These are phyloP conservation scores for Salvia miltiorrhiza DNA, from an alignment of 257 asterid species.

Conservation along the genomic window DNA sequence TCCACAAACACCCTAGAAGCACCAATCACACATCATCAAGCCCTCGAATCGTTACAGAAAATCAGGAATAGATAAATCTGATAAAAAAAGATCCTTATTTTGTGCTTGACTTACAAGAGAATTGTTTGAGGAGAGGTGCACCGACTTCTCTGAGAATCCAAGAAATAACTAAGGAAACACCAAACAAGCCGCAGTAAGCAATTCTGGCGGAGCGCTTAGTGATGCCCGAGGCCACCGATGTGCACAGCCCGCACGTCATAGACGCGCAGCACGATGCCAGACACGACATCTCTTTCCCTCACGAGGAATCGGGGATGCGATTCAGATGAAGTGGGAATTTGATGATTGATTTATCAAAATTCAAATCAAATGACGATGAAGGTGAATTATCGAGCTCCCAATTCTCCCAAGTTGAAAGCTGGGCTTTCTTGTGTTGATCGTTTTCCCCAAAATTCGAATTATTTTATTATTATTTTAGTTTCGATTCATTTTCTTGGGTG, in stretches of 20 bases:
- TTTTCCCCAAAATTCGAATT: neutral
- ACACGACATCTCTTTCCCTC: conserved; percentile 63
- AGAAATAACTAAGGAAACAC: conserved; percentile 62
- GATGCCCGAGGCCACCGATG: conserved; percentile 90
- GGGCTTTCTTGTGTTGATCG: neutral
- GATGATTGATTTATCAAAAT: conserved; percentile 3
- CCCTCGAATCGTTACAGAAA: conserved; percentile 11
- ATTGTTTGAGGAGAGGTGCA: conserved; percentile 64
- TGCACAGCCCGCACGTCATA: conserved; percentile 89
- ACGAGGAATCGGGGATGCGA: neutral
- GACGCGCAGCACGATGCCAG: conserved; percentile 87
- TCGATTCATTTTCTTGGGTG: no score
- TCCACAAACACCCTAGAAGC: conserved; percentile 1
- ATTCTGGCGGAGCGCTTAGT: conserved; percentile 82
- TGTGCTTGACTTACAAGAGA: conserved; percentile 47
- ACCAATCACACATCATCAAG: neutral
- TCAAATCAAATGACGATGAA: neutral
- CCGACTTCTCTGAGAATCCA: conserved; percentile 90
- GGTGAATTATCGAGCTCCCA: neutral
- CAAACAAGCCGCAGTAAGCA: conserved; percentile 83
- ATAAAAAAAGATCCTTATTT: neutral
- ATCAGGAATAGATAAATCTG: neutral
- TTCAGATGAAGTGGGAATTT: neutral
- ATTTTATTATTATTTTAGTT: no score
- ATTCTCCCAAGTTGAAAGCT: neutral